Evolutionary conservation across 2,329 filamentous ascomycete genomes (phyloP).

Genomic region (Xylariaceae sp.): DNA sequence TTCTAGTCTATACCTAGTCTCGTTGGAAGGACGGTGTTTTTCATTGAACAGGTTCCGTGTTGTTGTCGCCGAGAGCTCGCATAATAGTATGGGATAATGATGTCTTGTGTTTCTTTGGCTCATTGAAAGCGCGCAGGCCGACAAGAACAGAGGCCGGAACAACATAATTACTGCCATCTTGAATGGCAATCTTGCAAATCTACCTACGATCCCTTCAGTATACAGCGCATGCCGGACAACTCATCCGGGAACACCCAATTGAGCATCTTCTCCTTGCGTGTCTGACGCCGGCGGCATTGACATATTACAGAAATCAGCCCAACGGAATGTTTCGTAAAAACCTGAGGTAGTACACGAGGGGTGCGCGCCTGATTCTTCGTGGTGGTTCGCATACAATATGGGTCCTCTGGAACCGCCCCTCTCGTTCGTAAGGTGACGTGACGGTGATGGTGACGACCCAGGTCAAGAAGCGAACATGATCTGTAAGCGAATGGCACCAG

Average conservation of each 20-base stretch:
- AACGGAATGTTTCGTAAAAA: background rate
- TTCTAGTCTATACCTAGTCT: no score
- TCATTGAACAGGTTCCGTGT: no score
- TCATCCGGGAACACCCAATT: background rate
- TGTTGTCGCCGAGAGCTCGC: no score
- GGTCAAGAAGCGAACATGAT: constrained; percentile 29
- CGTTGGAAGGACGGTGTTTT: no score
- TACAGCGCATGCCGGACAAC: constrained; percentile 5
- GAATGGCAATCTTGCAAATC: constrained; percentile 8
- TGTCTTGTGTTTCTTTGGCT: background rate
- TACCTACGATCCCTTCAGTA: constrained; percentile 17
- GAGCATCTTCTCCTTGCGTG: background rate
- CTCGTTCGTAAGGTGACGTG: constrained; percentile 18
- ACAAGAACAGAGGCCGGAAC: background rate
- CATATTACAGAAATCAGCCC: background rate
- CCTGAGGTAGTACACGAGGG: constrained; percentile 20
- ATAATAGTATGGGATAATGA: no score
- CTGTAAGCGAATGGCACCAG: constrained; percentile 28
- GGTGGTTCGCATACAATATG: constrained; percentile 17
- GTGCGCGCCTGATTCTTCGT: constrained; percentile 22
- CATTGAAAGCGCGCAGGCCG: background rate
- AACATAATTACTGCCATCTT: background rate
- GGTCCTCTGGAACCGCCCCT: constrained; percentile 19
- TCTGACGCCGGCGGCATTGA: constrained; percentile 1
- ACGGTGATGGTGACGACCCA: constrained; percentile 4